phyloP scores from a whole-genome alignment of 129 eudicot species.

The Sambucus nigra region DNA sequence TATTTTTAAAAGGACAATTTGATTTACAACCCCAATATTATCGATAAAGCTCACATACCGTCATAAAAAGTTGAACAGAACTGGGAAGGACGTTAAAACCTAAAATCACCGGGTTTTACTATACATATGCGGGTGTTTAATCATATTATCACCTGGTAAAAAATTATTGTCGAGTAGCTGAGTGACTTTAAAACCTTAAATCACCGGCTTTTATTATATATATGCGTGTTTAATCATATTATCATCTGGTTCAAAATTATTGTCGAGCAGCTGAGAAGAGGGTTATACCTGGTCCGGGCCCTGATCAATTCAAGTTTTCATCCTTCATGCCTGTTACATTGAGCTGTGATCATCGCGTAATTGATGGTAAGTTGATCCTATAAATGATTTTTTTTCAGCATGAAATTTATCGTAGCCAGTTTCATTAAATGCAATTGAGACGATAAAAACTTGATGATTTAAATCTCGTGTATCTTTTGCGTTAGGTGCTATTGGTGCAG shows the following conservation, averaged over 20 bases:
- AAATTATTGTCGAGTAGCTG: too few species aligned
- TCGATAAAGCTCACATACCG: too few species aligned
- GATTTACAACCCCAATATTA: too few species aligned
- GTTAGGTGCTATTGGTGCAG: conserved; percentile 95
- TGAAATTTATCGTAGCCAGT: neutral
- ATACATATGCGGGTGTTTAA: too few species aligned
- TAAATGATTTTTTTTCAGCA: neutral
- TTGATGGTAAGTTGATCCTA: conserved; percentile 59
- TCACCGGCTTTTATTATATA: too few species aligned
- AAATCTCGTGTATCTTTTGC: conserved; percentile 9
- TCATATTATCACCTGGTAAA: too few species aligned
- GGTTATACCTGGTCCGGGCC: conserved; percentile 55
- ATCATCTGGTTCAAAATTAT: neutral
- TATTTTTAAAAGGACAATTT: too few species aligned
- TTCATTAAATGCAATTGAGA: neutral
- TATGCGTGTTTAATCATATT: neutral
- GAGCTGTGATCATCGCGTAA: conserved; percentile 98
- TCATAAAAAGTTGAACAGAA: too few species aligned
- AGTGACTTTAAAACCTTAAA: too few species aligned
- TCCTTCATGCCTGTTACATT: conserved; percentile 82
- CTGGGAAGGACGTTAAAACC: too few species aligned
- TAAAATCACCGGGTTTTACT: too few species aligned
- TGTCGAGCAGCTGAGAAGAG: conserved; percentile 80
- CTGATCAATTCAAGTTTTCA: conserved; percentile 56
- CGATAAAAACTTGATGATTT: neutral